phyloP scores from a whole-genome alignment of 352 stramenopile genomes.

The Nothophytophthora sp. region DNA sequence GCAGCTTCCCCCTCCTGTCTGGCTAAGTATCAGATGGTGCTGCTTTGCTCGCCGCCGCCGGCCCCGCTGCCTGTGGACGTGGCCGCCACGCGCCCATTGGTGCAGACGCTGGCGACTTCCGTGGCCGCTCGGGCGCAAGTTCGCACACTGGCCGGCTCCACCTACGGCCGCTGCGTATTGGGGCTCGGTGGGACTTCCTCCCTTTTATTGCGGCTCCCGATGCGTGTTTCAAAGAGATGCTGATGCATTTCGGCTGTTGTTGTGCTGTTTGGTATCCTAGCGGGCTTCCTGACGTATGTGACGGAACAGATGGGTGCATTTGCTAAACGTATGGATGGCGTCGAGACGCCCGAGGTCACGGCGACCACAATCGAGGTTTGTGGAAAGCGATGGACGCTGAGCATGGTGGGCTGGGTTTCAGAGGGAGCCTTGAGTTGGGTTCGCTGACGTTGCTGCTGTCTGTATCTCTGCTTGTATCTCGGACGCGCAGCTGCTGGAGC shows the following conservation, averaged over 20 bases:
- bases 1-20: too few species aligned
- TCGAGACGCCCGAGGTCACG: constrained; percentile 28
- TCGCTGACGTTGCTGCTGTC: constrained; percentile 15
- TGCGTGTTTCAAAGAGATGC: not conserved
- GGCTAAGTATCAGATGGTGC: too few species aligned
- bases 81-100: constrained; percentile 23
- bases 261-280: constrained; percentile 23
- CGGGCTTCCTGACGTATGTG: constrained; percentile 62
- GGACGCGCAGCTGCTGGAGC: constrained; percentile 36
- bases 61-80: constrained; percentile 31
- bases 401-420: not conserved
- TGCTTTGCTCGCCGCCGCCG: constrained; percentile 28
- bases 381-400: too few species aligned
- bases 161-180: constrained; percentile 75
- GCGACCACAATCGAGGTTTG: constrained; percentile 43
- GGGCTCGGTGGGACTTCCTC: constrained; percentile 48
- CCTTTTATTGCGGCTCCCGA: not conserved
- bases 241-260: constrained; percentile 1
- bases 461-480: not conserved
- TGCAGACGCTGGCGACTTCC: constrained; percentile 21
- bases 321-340: constrained; percentile 18
- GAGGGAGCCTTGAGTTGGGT: not conserved
- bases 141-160: constrained; percentile 27
- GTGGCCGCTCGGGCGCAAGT: constrained; percentile 29
- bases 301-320: constrained; percentile 54